Evolutionary conservation across 106 monocot species (phyloP).

Genomic region (Phalaenopsis aphrodite): DNA sequence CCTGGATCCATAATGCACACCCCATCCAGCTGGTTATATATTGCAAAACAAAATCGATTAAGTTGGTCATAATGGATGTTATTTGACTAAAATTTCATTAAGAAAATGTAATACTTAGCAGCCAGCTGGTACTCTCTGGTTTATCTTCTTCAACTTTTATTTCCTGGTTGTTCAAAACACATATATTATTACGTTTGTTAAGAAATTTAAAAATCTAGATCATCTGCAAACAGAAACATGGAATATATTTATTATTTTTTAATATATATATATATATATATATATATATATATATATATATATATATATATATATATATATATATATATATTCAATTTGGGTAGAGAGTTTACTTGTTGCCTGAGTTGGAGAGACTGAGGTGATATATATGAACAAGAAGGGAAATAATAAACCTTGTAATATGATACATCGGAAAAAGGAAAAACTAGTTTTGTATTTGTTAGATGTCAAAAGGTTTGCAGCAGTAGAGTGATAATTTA

Average conservation of each 20-base stretch:
- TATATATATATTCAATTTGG: no score
- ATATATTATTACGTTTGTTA: not conserved
- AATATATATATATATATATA: not conserved
- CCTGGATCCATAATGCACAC: not conserved
- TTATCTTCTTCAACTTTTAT: not conserved
- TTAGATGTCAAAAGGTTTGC: no score
- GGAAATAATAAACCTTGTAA: no score
- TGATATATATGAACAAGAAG: no score
- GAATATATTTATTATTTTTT: not conserved
- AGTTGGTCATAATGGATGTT: not conserved
- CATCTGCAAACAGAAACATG: no score
- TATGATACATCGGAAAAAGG: no score
- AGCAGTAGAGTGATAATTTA: no score
- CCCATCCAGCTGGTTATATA: not conserved
- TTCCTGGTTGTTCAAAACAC: not conserved
- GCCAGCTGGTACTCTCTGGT: not conserved
- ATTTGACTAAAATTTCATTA: not conserved
- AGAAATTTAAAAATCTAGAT: not conserved
- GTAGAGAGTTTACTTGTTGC: no score
- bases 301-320: no score
- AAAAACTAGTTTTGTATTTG: no score
- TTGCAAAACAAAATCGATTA: not conserved
- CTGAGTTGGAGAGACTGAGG: no score
- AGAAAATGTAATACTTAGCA: not conserved
- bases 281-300: no score